These are phyloP conservation scores for Perilla frutescens DNA, from an alignment of 257 asterid species.

Conservation along the genomic window DNA sequence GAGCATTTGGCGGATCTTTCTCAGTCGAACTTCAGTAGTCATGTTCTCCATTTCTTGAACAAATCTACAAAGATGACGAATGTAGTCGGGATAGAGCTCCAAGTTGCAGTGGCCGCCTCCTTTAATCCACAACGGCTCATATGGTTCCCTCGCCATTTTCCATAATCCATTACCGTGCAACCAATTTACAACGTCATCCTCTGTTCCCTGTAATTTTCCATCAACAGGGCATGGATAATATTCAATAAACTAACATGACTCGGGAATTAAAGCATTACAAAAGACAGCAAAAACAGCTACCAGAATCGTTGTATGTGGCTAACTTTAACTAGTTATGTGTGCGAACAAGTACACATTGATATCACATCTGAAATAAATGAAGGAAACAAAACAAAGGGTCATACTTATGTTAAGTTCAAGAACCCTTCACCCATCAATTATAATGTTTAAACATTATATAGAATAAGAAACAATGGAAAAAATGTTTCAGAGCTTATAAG, in stretches of 20 bases:
- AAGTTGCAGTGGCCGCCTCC: constrained; percentile 99
- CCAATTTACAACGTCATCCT: constrained; percentile 94
- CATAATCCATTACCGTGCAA: constrained; percentile 85
- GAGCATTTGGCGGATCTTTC: constrained; percentile 62
- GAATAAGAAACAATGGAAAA: too few relatives aligned
- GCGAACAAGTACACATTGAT: too few relatives aligned
- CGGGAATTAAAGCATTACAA: not conserved
- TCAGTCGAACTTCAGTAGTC: constrained; percentile 70
- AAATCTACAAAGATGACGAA: constrained; percentile 83
- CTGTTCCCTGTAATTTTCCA: constrained; percentile 74
- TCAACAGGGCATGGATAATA: too few relatives aligned
- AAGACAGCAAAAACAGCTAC: not conserved
- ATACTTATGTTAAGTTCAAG: too few relatives aligned
- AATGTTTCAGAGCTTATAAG: too few relatives aligned
- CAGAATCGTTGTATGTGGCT: not conserved
- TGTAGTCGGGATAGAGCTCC: constrained; percentile 96
- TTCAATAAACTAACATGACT: not conserved
- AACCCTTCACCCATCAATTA: too few relatives aligned
- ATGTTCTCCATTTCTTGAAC: constrained; percentile 88
- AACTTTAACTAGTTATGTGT: not conserved
- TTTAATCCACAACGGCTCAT: constrained; percentile 95
- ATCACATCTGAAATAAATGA: not conserved
- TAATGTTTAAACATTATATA: too few relatives aligned
- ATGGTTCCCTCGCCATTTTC: constrained; percentile 89
- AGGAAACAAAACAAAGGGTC: too few relatives aligned